These are phyloP conservation scores for Platanus orientalis DNA, from an alignment of 164 flowering plant genomes.

Conservation along the genomic window DNA sequence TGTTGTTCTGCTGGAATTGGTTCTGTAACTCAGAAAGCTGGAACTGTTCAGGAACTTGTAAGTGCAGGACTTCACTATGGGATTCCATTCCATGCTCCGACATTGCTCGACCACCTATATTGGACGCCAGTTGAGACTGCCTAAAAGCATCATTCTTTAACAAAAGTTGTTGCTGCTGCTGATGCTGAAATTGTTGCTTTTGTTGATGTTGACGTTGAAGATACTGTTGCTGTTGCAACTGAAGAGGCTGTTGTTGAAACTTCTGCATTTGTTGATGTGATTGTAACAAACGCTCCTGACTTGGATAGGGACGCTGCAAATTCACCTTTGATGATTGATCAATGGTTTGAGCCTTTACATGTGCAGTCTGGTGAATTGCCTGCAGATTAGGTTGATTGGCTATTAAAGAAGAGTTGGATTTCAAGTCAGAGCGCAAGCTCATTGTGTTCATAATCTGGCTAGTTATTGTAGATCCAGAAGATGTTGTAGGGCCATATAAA, in stretches of 20 bases:
- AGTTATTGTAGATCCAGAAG: constrained; percentile 49
- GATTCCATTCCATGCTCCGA: constrained; percentile 48
- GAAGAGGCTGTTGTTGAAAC: constrained; percentile 48
- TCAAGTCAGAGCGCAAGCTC: constrained; percentile 43
- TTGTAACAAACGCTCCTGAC: constrained; percentile 33
- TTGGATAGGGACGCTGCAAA: constrained; percentile 40
- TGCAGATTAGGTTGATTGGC: constrained; percentile 48
- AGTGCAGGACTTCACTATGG: constrained; percentile 38
- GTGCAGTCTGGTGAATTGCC: constrained; percentile 37
- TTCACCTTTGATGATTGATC: constrained; percentile 53
- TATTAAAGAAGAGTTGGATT: constrained; percentile 35
- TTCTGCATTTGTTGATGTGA: constrained; percentile 44
- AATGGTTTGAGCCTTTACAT: constrained; percentile 37
- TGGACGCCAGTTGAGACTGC: constrained; percentile 52
- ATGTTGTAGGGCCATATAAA: constrained; percentile 41
- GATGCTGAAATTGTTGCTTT: constrained; percentile 51
- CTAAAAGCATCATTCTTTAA: constrained; percentile 43
- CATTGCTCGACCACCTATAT: constrained; percentile 41
- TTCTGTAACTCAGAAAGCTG: constrained; percentile 56
- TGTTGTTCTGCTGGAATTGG: constrained; percentile 49
- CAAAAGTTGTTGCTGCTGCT: constrained; percentile 45
- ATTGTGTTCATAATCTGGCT: constrained; percentile 43
- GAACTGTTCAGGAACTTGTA: constrained; percentile 51
- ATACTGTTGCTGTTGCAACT: constrained; percentile 42
- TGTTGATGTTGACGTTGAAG: constrained; percentile 44